These are phyloP conservation scores for Populus tremula DNA, from an alignment of 345 rosid genomes.

Conservation along the genomic window DNA sequence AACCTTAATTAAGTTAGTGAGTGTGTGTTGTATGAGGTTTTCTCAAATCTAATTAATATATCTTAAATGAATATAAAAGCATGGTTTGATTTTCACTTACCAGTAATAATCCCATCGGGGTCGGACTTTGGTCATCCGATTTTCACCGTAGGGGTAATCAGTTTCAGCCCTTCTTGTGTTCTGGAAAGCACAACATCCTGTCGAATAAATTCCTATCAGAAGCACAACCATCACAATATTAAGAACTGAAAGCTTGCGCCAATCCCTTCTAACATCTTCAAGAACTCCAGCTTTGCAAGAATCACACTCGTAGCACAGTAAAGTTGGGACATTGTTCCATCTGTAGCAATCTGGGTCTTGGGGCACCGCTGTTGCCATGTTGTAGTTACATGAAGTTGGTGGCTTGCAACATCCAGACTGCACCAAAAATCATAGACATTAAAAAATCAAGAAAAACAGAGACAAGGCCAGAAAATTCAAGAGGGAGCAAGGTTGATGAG, in stretches of 20 bases:
- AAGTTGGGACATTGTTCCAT: slow-evolving; percentile 61
- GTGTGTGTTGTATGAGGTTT: too few relatives aligned
- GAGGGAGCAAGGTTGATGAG: neutral
- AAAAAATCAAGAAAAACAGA: neutral
- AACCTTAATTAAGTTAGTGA: neutral
- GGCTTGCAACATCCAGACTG: slow-evolving; percentile 99
- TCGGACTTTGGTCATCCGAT: slow-evolving; percentile 67
- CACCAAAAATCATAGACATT: neutral
- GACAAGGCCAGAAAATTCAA: neutral
- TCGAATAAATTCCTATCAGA: slow-evolving; percentile 60
- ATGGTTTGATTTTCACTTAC: slow-evolving; percentile 30
- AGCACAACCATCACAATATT: slow-evolving; percentile 63
- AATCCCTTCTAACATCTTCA: slow-evolving; percentile 70
- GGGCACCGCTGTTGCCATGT: slow-evolving; percentile 39
- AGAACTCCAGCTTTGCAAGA: slow-evolving; percentile 93
- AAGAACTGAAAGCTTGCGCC: slow-evolving; percentile 79
- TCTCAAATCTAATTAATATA: neutral
- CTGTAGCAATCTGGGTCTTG: slow-evolving; percentile 81
- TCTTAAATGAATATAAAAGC: neutral
- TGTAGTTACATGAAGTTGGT: slow-evolving; percentile 77
- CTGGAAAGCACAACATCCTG: slow-evolving; percentile 82
- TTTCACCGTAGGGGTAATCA: slow-evolving; percentile 55
- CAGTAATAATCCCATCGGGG: slow-evolving; percentile 77
- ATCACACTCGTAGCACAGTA: slow-evolving; percentile 87
- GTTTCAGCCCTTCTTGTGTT: slow-evolving; percentile 64